phyloP scores from a whole-genome alignment of 108 stramenopile genomes.

The Skeletonema potamos region DNA sequence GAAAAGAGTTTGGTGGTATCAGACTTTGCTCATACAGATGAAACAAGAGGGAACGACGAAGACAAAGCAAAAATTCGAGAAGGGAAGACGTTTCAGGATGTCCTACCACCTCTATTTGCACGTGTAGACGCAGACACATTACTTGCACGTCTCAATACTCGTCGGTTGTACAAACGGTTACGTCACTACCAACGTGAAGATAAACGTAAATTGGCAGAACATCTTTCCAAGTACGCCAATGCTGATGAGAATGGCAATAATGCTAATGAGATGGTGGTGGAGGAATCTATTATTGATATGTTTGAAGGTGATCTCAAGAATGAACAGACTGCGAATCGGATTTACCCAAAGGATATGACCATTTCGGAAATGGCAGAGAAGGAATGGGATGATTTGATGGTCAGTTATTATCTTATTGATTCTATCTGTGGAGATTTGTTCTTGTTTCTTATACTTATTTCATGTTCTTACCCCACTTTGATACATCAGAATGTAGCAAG shows the following conservation, averaged over 20 bases:
- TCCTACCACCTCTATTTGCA: slow-evolving; percentile 24
- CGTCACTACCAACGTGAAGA: slow-evolving; percentile 17
- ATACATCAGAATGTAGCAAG: slow-evolving; percentile 10
- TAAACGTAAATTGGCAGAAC: neutral
- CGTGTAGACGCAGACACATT: slow-evolving; percentile 31
- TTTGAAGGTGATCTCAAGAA: slow-evolving; percentile 28
- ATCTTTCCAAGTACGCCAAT: neutral
- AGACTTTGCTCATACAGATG: slow-evolving; percentile 12
- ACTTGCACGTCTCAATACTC: slow-evolving; percentile 43
- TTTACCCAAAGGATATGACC: slow-evolving; percentile 45
- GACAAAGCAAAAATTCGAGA: neutral
- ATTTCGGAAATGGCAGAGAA: slow-evolving; percentile 51
- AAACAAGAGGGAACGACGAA: slow-evolving; percentile 19
- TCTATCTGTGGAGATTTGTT: neutral
- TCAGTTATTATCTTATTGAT: slow-evolving; percentile 10
- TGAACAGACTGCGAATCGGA: slow-evolving; percentile 12
- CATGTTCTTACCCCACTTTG: too few species aligned
- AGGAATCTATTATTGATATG: slow-evolving; percentile 12
- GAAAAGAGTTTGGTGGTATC: slow-evolving; percentile 14
- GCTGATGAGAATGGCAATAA: neutral
- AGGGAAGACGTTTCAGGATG: neutral
- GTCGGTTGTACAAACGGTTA: slow-evolving; percentile 27
- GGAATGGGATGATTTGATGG: slow-evolving; percentile 59
- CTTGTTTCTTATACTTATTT: neutral
- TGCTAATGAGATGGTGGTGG: neutral